Evolutionary conservation across 139 green algal species (phyloP), one percentile per base, ranked within the genome.

Genomic region (Volvox africanus): DNA sequence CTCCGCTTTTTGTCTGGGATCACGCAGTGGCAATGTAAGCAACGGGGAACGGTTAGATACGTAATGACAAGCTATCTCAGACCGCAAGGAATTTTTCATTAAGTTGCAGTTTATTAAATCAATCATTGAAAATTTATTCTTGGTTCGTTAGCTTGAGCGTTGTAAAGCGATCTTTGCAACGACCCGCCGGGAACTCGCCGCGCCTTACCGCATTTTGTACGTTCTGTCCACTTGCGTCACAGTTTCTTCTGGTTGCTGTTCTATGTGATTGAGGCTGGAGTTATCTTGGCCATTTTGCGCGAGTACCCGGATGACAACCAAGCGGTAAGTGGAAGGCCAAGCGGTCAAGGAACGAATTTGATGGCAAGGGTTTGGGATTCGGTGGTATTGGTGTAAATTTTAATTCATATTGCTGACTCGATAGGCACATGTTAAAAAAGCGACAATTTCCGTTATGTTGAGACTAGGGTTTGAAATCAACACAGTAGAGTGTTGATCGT

Each of bases 211-310:
- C 65, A 6, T 73, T 73, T 73, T 30, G 5, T 73, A 73, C 16
- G 24, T 73, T 69, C 65, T 28, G 21, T 73, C 65, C 44, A 5
- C 16, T 30, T 73, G 65, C 11, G 65, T 79, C 50, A 32, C 94
- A 96, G 94, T 22, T 89, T 89, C n/a, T 89, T 75, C 77, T 97
- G 95, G 95, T 55, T 94, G 0, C 2, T 93, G 0, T 93, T 97
- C 28, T 97, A 97, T 71, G 69, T 91, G 13, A 91, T 97, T 21
- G 96, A 97, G 91, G 96, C 93, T 1, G 82, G 80, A 22, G 95
- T 93, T 33, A 94, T 97, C 61, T 81, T 94, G 21, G 75, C 93
- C 13, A 94, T 96, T 21, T 88, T 97, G 12, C 92, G 94, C 24
- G 82, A 91, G 50, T 94, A 93, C 82, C 78, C 81, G 13, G 61